phyloP scores from a whole-genome alignment of 2,329 filamentous ascomycete species.

The Fusarium odoratissimum region DNA sequence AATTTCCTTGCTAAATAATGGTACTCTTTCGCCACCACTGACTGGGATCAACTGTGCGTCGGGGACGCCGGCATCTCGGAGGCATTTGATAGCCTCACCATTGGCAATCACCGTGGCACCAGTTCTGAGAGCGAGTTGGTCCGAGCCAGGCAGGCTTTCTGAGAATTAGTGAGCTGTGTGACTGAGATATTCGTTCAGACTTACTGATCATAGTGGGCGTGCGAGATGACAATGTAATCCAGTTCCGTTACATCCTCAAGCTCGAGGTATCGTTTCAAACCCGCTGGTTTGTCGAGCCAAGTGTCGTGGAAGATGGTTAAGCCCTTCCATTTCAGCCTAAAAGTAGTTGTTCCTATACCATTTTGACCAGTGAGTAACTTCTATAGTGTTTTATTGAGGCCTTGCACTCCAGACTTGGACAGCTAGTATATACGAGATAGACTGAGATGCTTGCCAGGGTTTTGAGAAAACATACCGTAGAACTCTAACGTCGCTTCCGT shows the following conservation, averaged over 20 bases:
- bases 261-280: background rate
- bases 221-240: background rate
- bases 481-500: background rate
- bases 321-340: background rate
- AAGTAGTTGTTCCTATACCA: background rate
- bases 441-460: background rate
- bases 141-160: background rate
- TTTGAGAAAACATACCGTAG: background rate
- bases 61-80: background rate
- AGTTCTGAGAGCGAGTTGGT: background rate
- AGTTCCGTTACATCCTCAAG: background rate
- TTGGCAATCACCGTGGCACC: background rate
- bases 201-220: background rate
- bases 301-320: background rate
- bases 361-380: accelerated
- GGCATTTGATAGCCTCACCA: background rate
- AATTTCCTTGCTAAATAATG: background rate
- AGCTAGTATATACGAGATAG: too few relatives aligned
- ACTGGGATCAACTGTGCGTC: background rate
- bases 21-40: background rate
- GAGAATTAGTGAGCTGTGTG: background rate
- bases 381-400: too few relatives aligned
- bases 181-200: background rate
- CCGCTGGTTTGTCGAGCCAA: background rate
- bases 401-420: too few relatives aligned